Conservation (phyloP, 768 basidiomycete species). For the Rhizopogon vulgaris region DNA sequence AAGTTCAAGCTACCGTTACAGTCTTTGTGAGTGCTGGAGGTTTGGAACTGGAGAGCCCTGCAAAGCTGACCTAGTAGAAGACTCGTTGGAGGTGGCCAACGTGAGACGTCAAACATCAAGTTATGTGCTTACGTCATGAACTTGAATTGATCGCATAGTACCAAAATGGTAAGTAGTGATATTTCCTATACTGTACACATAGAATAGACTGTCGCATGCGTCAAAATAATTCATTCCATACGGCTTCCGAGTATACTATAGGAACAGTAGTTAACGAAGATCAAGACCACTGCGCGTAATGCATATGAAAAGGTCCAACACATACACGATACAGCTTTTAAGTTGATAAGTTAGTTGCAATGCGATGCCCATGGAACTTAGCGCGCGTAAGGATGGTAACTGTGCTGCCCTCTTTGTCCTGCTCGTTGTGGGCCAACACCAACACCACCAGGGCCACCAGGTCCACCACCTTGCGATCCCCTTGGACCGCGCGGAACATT, state of each 20-base stretch:
- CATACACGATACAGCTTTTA: slow-evolving; percentile 1
- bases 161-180: too few species aligned
- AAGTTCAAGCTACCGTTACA: not conserved
- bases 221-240: not conserved
- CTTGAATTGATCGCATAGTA: too few species aligned
- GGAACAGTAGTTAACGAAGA: not conserved
- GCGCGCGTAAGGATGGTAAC: slow-evolving; percentile 81
- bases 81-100: too few species aligned
- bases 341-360: slow-evolving; percentile 5
- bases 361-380: slow-evolving; percentile 18
- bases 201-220: too few species aligned
- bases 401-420: slow-evolving; percentile 67
- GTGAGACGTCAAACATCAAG: too few species aligned
- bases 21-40: not conserved
- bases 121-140: too few species aligned
- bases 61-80: too few species aligned
- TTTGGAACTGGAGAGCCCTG: not conserved
- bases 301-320: slow-evolving; percentile 3
- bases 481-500: slow-evolving; percentile 64
- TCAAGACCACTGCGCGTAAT: slow-evolving; percentile 2
- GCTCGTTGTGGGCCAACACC: slow-evolving; percentile 69
- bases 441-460: slow-evolving; percentile 43
- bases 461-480: slow-evolving; percentile 46
- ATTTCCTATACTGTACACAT: too few species aligned
- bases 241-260: not conserved